Percentiles rank a stretch among this genome's conserved stretches.
Evolutionary conservation across 179 eudicot genomes (phyloP).

Genomic region (Dionaea muscipula): DNA sequence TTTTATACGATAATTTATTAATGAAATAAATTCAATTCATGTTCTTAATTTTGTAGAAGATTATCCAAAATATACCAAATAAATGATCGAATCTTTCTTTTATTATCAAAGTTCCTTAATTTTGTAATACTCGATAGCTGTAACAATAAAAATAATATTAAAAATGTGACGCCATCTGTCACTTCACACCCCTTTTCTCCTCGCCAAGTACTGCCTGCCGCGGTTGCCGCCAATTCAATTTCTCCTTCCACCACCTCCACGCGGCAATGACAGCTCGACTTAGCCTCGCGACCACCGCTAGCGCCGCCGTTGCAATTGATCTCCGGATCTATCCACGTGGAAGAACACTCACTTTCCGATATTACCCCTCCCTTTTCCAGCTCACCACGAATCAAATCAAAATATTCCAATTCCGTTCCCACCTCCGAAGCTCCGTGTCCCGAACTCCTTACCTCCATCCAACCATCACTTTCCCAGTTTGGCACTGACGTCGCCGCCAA

Average conservation of each 20-base stretch:
- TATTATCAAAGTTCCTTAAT: too few species aligned
- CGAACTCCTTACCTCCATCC: constrained; percentile 45
- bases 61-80: too few species aligned
- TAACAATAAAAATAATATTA: too few species aligned
- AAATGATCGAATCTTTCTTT: too few species aligned
- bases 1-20: too few species aligned
- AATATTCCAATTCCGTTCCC: too few species aligned
- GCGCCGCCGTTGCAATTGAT: constrained; percentile 9
- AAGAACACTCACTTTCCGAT: not conserved
- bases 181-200: too few species aligned
- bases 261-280: not conserved
- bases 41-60: too few species aligned
- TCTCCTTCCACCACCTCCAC: not conserved
- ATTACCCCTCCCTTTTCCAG: constrained; percentile 3
- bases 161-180: too few species aligned
- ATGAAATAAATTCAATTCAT: too few species aligned
- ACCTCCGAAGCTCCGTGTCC: constrained; percentile 5
- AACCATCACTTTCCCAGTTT: constrained; percentile 70
- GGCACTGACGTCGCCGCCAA: constrained; percentile 33
- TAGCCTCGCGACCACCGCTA: constrained; percentile 10
- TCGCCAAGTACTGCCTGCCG: too few species aligned
- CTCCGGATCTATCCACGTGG: constrained; percentile 13
- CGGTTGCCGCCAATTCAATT: constrained; percentile 4
- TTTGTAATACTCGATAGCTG: too few species aligned
- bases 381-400: not conserved